These are phyloP conservation scores for Crithidia mellificae DNA, from an alignment of 208 protist genomes.

Conservation along the genomic window DNA sequence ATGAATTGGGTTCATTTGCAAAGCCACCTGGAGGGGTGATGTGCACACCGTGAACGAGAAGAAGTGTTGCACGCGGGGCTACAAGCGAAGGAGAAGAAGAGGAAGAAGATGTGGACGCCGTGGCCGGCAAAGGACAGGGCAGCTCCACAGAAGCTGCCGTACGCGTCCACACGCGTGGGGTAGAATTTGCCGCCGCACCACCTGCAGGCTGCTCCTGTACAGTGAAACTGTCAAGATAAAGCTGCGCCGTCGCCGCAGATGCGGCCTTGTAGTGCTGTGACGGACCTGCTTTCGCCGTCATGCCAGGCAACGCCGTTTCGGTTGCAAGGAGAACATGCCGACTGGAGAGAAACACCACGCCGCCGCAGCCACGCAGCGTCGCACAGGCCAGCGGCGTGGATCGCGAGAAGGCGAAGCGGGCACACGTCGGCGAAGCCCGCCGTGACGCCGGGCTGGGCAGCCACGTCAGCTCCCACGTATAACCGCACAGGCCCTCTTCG, in stretches of 20 bases:
- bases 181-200: background rate
- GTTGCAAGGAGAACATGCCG: slow-evolving; percentile 54
- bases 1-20: too few species aligned
- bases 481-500: slow-evolving; percentile 29
- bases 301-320: background rate
- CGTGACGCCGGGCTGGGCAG: slow-evolving; percentile 12
- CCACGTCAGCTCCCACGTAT: slow-evolving; percentile 32
- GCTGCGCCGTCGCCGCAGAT: too few species aligned
- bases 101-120: too few species aligned
- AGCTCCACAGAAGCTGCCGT: slow-evolving; percentile 10
- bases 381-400: slow-evolving; percentile 5
- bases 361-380: slow-evolving; percentile 25
- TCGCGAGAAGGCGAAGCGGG: slow-evolving; percentile 20
- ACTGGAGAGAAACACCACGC: slow-evolving; percentile 52
- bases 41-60: slow-evolving; percentile 1
- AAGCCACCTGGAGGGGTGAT: too few species aligned
- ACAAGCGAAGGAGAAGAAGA: background rate
- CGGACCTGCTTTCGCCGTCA: too few species aligned
- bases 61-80: background rate
- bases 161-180: slow-evolving; percentile 5
- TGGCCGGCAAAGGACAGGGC: slow-evolving; percentile 6
- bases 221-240: slow-evolving; percentile 22
- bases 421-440: background rate
- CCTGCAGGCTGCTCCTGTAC: background rate
- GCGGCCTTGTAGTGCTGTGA: background rate